Conservation (phyloP, 768 basidiomycete genomes). For the Mycena vulgaris region DNA sequence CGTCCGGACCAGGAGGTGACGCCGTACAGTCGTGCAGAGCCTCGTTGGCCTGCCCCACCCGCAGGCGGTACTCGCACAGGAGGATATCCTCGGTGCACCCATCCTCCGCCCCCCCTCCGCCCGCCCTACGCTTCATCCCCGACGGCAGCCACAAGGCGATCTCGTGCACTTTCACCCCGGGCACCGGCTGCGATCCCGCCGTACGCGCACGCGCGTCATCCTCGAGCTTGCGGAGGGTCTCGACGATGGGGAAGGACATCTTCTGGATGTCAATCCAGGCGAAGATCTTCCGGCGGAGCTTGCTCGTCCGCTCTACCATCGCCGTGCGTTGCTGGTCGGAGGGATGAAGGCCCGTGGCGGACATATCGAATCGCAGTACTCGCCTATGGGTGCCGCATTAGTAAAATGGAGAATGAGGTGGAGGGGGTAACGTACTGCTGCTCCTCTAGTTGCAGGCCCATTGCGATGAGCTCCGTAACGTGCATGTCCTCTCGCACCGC, state of each 20-base stretch:
- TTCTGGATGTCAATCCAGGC: constrained; percentile 5
- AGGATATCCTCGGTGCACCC: constrained; percentile 7
- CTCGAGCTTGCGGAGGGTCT: background rate
- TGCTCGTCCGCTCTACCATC: constrained; percentile 23
- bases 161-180: background rate
- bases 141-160: constrained; percentile 43
- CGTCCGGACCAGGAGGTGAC: constrained; percentile 41
- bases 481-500: too few relatives aligned
- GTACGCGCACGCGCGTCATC: background rate
- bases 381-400: background rate
- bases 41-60: constrained; percentile 44
- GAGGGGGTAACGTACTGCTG: constrained; percentile 26
- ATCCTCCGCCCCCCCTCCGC: background rate
- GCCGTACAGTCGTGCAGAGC: constrained; percentile 36
- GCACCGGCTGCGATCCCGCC: too few relatives aligned
- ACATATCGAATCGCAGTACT: background rate
- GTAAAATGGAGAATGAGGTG: too few relatives aligned
- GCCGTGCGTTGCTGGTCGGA: constrained; percentile 38
- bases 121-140: constrained; percentile 18
- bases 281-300: constrained; percentile 9
- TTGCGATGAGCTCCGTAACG: too few relatives aligned
- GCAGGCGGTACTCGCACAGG: constrained; percentile 41
- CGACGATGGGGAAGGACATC: background rate
- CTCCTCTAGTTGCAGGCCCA: too few relatives aligned
- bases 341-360: constrained; percentile 24